Evolutionary conservation across 129 eudicot genomes (phyloP).

Genomic region (Tagetes erecta): DNA sequence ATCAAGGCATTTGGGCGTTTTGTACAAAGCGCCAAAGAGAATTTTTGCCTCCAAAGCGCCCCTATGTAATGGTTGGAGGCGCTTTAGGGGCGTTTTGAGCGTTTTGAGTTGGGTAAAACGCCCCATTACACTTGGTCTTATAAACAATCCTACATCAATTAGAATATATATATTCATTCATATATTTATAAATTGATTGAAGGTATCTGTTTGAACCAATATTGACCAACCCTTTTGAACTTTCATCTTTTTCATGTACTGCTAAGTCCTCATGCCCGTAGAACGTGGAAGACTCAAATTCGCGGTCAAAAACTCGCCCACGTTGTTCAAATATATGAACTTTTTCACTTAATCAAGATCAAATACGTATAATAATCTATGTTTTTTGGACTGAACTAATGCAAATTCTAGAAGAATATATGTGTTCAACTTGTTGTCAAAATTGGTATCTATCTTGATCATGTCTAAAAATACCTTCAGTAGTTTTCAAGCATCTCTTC

Average conservation of each 20-base stretch:
- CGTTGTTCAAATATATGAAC: slow-evolving; percentile 36
- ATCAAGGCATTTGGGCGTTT: too few species aligned
- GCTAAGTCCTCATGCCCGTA: slow-evolving; percentile 33
- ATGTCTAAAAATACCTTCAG: slow-evolving; percentile 39
- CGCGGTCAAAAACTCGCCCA: slow-evolving; percentile 34
- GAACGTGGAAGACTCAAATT: slow-evolving; percentile 36
- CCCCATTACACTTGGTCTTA: neutral
- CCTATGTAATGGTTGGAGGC: too few species aligned
- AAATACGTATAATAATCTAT: neutral
- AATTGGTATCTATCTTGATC: slow-evolving; percentile 37
- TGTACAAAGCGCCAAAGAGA: too few species aligned
- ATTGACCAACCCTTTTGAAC: slow-evolving; percentile 44
- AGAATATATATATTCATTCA: slow-evolving; percentile 43
- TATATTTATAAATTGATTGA: slow-evolving; percentile 13
- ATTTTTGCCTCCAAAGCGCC: too few species aligned
- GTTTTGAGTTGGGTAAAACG: too few species aligned
- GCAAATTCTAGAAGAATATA: slow-evolving; percentile 31
- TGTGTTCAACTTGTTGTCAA: slow-evolving; percentile 49
- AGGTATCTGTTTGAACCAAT: slow-evolving; percentile 42
- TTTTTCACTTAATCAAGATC: slow-evolving; percentile 25
- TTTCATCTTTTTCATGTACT: slow-evolving; percentile 35
- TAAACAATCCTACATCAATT: slow-evolving; percentile 35
- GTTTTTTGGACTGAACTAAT: slow-evolving; percentile 20
- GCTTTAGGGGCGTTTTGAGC: too few species aligned
- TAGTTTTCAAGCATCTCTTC: slow-evolving; percentile 56